Evolutionary conservation across 345 rosid genomes (phyloP).

Genomic region (Populus ilicifolia): DNA sequence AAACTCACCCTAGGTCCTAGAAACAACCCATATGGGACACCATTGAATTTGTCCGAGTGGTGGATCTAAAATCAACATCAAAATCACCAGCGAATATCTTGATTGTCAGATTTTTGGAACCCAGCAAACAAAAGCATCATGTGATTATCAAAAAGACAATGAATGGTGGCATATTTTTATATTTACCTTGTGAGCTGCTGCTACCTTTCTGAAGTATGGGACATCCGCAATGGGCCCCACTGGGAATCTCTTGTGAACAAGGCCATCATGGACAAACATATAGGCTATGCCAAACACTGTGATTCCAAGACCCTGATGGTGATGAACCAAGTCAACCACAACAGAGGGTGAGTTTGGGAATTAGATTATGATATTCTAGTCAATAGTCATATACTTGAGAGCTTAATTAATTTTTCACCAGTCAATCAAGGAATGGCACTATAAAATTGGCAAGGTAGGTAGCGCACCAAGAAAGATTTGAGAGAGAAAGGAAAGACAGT

Average conservation of each 20-base stretch:
- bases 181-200: conserved; percentile 63
- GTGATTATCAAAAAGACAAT: not conserved
- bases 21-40: conserved; percentile 64
- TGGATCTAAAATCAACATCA: conserved; percentile 37
- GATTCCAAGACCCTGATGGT: conserved; percentile 56
- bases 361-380: not conserved
- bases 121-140: not conserved
- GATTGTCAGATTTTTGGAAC: conserved; percentile 1
- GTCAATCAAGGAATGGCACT: not conserved
- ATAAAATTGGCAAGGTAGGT: not conserved
- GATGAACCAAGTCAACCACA: not conserved
- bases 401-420: not conserved
- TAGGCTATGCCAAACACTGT: conserved; percentile 71
- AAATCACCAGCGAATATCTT: not conserved
- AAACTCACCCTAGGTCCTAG: conserved; percentile 51
- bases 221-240: conserved; percentile 65
- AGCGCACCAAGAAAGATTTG: not conserved
- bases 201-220: conserved; percentile 53
- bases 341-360: not conserved
- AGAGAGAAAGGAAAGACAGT: no score
- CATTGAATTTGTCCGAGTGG: conserved; percentile 53
- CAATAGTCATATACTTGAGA: not conserved
- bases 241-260: conserved; percentile 67
- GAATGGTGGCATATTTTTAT: not conserved
- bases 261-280: conserved; percentile 71